Conservation (phyloP, 768 basidiomycete genomes). For the Coprinellus micaceus region DNA sequence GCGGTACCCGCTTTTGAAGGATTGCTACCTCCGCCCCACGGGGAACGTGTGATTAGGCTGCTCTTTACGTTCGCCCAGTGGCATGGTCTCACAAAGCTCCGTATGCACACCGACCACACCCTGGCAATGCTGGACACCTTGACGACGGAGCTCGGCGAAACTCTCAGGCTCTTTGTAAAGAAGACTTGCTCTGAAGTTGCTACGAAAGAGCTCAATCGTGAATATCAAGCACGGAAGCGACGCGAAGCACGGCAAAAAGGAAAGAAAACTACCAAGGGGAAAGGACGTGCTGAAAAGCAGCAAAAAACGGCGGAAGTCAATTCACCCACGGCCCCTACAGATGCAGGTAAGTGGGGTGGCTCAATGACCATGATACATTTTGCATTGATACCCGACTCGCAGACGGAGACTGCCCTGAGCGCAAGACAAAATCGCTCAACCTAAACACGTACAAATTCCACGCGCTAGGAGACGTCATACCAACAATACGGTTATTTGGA, state of each 20-base stretch:
- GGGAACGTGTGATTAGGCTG: conserved; percentile 18
- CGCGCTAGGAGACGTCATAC: conserved; percentile 1
- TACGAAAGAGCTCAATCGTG: conserved; percentile 35
- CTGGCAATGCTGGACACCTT: conserved; percentile 21
- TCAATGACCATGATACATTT: no score
- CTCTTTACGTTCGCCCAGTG: conserved; percentile 27
- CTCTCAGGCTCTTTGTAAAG: conserved; percentile 28
- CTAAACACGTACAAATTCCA: conserved; percentile 3
- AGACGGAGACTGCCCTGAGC: no score
- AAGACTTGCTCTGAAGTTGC: conserved; percentile 22
- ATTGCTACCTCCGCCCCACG: conserved; percentile 24
- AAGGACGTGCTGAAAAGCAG: no score
- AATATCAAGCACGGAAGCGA: conserved; percentile 28
- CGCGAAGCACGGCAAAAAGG: not conserved
- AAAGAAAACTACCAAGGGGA: no score
- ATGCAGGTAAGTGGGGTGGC: no score
- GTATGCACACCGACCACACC: conserved; percentile 26
- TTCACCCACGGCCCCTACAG: no score
- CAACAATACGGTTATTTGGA: not conserved
- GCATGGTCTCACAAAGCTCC: conserved; percentile 32
- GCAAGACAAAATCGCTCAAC: not conserved
- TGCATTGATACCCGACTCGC: no score
- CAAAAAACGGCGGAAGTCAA: no score
- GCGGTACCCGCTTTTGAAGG: conserved; percentile 35
- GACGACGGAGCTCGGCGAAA: conserved; percentile 26